Conservation (phyloP, 306 rosid species). For the Fragaria iinumae region DNA sequence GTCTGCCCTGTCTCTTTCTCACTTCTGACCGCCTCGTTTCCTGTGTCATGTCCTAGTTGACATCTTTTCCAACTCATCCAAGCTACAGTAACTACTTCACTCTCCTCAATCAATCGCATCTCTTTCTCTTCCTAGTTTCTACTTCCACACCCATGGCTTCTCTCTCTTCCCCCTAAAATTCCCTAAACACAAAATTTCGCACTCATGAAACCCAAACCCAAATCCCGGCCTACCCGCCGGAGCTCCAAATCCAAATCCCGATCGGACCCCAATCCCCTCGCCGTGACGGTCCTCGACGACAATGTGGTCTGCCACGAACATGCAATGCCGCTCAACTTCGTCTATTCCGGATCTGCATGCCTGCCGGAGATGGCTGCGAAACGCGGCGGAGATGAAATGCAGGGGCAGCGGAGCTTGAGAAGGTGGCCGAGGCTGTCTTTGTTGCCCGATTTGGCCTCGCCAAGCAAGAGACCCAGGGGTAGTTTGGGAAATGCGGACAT, state of each 20-base stretch:
- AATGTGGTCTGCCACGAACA: background rate
- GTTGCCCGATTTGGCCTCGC: background rate
- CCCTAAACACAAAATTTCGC: too few species aligned
- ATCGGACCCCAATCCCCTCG: background rate
- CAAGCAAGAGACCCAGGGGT: slow-evolving; percentile 6
- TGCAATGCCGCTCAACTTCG: slow-evolving; percentile 13
- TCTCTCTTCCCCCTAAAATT: background rate
- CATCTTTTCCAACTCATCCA: too few species aligned
- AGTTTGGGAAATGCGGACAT: slow-evolving; percentile 13
- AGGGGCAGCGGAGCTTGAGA: slow-evolving; percentile 4
- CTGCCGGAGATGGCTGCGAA: background rate
- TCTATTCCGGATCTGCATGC: background rate
- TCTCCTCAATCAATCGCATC: too few species aligned
- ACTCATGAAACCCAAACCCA: background rate
- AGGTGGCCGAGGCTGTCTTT: slow-evolving; percentile 37
- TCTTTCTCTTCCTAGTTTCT: too few species aligned
- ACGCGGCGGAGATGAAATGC: background rate
- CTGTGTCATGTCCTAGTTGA: too few species aligned
- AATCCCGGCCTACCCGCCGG: background rate
- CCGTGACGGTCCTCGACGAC: background rate
- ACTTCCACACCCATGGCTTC: too few species aligned
- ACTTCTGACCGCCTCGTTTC: too few species aligned
- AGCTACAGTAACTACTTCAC: too few species aligned
- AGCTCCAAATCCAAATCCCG: background rate
- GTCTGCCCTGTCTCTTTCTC: too few species aligned